Evolutionary conservation across 164 flowering plant genomes (phyloP).

Genomic region (Chimonanthus salicifolius): DNA sequence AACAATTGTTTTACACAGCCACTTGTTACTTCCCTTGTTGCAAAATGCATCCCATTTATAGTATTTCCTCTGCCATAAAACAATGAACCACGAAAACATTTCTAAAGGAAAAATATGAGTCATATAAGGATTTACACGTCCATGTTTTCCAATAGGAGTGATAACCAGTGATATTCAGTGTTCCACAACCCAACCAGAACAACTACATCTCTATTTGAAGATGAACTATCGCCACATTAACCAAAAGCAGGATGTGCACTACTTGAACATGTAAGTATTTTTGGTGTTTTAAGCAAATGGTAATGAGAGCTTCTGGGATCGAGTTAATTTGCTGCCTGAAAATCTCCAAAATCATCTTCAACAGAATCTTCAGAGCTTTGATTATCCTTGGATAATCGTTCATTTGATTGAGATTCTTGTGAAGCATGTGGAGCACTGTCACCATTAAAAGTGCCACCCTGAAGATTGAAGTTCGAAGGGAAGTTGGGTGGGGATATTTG

Average conservation of each 20-base stretch:
- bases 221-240: conserved; percentile 4
- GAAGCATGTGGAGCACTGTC: conserved; percentile 10
- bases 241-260: conserved; percentile 4
- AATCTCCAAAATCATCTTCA: conserved; percentile 96
- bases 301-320: conserved; percentile 19
- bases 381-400: conserved; percentile 19
- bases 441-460: conserved; percentile 19
- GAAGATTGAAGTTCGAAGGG: conserved; percentile 29
- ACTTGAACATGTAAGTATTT: conserved; percentile 5
- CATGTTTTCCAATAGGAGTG: background rate
- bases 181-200: background rate
- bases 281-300: conserved; percentile 7
- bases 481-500: conserved; percentile 28
- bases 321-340: conserved; percentile 67
- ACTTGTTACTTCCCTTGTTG: too few relatives aligned
- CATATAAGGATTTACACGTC: background rate
- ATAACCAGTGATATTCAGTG: background rate
- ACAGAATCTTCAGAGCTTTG: conserved; percentile 32
- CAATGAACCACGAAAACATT: background rate
- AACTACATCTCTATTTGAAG: background rate
- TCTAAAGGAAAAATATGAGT: too few relatives aligned
- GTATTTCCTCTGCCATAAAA: background rate
- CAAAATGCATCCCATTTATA: too few relatives aligned
- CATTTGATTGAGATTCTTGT: conserved; percentile 21
- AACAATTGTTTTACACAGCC: too few relatives aligned